Evolutionary conservation across 345 rosid species (phyloP), one percentile per base, ranked within the genome.

Genomic region (Linum lewisii): DNA sequence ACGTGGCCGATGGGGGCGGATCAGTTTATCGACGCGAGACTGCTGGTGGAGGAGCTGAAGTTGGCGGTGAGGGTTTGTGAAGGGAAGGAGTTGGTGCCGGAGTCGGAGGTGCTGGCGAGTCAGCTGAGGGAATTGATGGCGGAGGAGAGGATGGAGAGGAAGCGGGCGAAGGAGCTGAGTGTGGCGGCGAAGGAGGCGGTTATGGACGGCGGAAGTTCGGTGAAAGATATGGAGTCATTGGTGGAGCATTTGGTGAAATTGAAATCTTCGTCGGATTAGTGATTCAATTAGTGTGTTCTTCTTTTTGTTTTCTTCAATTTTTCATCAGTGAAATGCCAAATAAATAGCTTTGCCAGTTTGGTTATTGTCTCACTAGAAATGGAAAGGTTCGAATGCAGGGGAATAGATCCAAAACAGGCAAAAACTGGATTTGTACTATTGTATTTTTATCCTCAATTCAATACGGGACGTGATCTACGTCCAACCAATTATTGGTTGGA

Each of bases 1-100:
- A 37, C 55, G 18, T 66, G 70, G 64, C 64, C 70, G 15, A 66
- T 66, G 64, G 63, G 29, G 18, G 49, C n/a, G 4, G 70, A 66
- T 8, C 64, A 66, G 14, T 60, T 24, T 24, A 4, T 0, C 7
- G 61, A 60, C 3, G 21, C 54, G 4, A 26, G 20, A 18, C 5
- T 53, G 60, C 55, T 60, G 5, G 70, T 53, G 49, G 70, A 66
- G 34, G 47, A 59, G 50, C 16, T 66, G 1, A 22, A 23, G 0
- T 54, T 21, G 4, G 60, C 23, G 7, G n/a, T 60, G 14, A 38
- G n/a, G 8, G 49, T 60, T 3, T 60, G 64, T 21, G 64, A 66
- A 9, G 70, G 64, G 38, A 4, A 51, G 29, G 36, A 0, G 5
- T 21, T 55, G 2, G 19, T 54, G 11, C 64, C 70, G 13, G n/a